Base-by-base conservation (phyloP, 1,284 basidiomycete genomes). In the Ustilago cynodontis region DNA sequence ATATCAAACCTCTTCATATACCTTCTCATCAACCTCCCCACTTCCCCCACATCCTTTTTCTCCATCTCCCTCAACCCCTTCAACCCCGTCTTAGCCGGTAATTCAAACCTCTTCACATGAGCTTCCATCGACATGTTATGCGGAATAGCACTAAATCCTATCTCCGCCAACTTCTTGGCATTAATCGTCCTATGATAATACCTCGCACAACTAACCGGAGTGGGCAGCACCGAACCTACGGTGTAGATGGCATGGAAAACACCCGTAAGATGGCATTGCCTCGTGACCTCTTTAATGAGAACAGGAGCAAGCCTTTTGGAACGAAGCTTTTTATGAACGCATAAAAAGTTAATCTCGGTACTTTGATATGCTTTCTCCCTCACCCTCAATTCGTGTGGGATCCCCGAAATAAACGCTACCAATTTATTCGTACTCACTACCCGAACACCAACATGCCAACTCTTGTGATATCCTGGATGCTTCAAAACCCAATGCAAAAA, bases 211-310 rank as follows among this genome's bases (percentile, higher is more conserved):
- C 69, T 74, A 2, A 84, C 71, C 5, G 84, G 84, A 8, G 84
- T 86, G 0, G 84, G 84, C 3, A 86, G 63, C 0, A 85, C 84
- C 0, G 65, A 61, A 2, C 84, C 84, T 6, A 77, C 95, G 0
- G 97, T 99, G 86, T 99, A 99, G 64, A 99, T 93, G 4, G 97
- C 97, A 87, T 99, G 97, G 88, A 98, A 99, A 57, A 97, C 89
- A 54, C 94, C 93, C 71, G 91, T 90, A 20, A 98, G 88, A 86
- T 99, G 91, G 73, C 94, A 93, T 82, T 94, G 93, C 18, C 97
- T 90, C 0, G 97, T 99, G 29, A 99, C 93, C 86, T 99, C 97
- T 87, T 98, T 98, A 88, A 99, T 99, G 57, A 99, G 89, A 28
- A 99, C 93, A 0, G 97, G 97, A 0, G 97, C 93, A 20, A 99